Base-by-base conservation (phyloP, 2,329 filamentous ascomycete species). In the Sphaceloma murrayae region DNA sequence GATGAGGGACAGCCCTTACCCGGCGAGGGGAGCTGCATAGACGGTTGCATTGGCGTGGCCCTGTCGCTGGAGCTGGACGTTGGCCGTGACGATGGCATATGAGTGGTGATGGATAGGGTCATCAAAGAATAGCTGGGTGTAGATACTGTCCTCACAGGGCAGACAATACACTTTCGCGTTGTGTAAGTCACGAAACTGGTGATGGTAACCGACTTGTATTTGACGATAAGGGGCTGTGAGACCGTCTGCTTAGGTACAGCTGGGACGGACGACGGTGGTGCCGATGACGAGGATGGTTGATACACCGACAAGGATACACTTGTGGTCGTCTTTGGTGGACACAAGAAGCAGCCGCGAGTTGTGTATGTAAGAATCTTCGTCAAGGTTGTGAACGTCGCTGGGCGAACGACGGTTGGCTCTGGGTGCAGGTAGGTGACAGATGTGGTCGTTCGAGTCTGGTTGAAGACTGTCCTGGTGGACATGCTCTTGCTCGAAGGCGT, bases 71-170 rank as follows among this genome's bases (percentile, higher is more conserved):
- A 26, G 9, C 22, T 29, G 19, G 22, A 14, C 4, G 30, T 24
- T 14, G 24, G 9, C 3, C 5, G 8, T 16, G 36, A 18, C 10
- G 36, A 18, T 19, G 36, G 18, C n/a, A n/a, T 30, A 13, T 13
- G 22, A n/a, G 6, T 24, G 3, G 36, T 16, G 5, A 26, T 29
- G 4, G 36, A 16, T 16, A 40, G 7, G 8, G 22, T 40, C 6
- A 29, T 19, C 11, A 45, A n/a, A 6, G 42, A 34, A 34, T 17
- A 24, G 10, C 11, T 21, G 18, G 18, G 5, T 14, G 31, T 45
- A n/a, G 42, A 45, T 6, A 27, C 22, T 1, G 42, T 45, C 19
- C 19, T 34, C 11, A 45, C 13, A 16, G 38, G 26, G 16, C 19
- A 29, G 21, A 18, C 14, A 9, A 22, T 8, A 39, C 19, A 39